A percentile compares a stretch with the other conserved stretches of the same genome.
Conservation (phyloP, 1,284 basidiomycete genomes). For the Schizophyllum amplum region DNA sequence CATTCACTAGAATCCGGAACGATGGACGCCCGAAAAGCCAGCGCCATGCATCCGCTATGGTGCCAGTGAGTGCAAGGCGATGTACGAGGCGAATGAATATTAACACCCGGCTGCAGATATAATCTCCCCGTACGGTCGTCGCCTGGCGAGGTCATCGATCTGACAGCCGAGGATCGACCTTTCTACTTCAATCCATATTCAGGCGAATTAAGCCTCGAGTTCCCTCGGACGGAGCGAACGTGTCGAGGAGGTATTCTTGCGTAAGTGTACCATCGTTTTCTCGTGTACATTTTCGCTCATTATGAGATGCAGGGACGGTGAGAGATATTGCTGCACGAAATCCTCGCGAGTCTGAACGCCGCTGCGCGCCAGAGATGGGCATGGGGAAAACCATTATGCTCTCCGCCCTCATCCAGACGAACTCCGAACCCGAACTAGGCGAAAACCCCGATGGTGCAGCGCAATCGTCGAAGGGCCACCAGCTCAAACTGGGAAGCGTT, state of each 20-base stretch:
- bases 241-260: conserved; percentile 85
- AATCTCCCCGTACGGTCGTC: conserved; percentile 44
- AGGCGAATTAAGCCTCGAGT: conserved; percentile 88
- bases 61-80: conserved; percentile 60
- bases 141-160: conserved; percentile 47
- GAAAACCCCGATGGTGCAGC: conserved; percentile 20
- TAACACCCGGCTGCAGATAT: conserved; percentile 39
- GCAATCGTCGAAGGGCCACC: conserved; percentile 34
- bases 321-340: conserved; percentile 5
- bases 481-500: conserved; percentile 53
- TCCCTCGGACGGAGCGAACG: conserved; percentile 76
- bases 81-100: neutral
- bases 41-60: conserved; percentile 91
- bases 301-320: conserved; percentile 45
- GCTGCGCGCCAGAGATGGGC: conserved; percentile 39
- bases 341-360: conserved; percentile 1
- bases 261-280: conserved; percentile 34
- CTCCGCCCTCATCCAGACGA: conserved; percentile 84
- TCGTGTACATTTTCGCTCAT: neutral
- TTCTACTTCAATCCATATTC: conserved; percentile 92
- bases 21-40: conserved; percentile 59
- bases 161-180: conserved; percentile 57
- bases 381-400: conserved; percentile 99
- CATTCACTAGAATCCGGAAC: conserved; percentile 75
- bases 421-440: conserved; percentile 41